Evolutionary conservation across 1,139 yeast species (phyloP).

Genomic region (Scheffersomyces lignicola): DNA sequence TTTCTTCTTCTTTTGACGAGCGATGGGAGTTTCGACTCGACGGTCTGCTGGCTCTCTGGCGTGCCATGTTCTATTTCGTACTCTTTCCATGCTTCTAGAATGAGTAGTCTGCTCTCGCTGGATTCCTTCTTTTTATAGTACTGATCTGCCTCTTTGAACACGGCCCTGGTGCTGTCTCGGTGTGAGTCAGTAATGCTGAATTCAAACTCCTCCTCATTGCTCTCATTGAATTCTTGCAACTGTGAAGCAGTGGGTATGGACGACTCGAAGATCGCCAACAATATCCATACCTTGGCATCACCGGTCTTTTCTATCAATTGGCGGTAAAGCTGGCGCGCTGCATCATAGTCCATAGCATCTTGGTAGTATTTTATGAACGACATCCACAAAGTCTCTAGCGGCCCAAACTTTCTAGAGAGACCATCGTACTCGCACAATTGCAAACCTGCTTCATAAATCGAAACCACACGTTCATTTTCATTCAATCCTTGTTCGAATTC

Average conservation of each 20-base stretch:
- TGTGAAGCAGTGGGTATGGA: constrained; percentile 62
- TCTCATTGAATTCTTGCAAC: constrained; percentile 35
- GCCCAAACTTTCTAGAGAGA: constrained; percentile 14
- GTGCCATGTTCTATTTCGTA: constrained; percentile 71
- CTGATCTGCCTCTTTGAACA: constrained; percentile 57
- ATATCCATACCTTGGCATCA: constrained; percentile 56
- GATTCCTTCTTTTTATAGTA: constrained; percentile 37
- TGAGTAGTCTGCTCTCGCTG: constrained; percentile 47
- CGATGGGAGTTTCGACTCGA: constrained; percentile 56
- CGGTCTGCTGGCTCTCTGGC: constrained; percentile 28
- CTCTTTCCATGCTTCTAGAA: constrained; percentile 63
- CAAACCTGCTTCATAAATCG: constrained; percentile 57
- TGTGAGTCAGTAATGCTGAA: constrained; percentile 56
- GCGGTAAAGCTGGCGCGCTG: constrained; percentile 56
- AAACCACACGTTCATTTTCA: constrained; percentile 69
- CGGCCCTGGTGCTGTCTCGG: constrained; percentile 47
- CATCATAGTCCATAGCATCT: constrained; percentile 56
- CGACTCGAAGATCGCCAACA: constrained; percentile 71
- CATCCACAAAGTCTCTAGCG: constrained; percentile 37
- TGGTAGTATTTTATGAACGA: constrained; percentile 59
- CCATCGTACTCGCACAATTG: constrained; percentile 16
- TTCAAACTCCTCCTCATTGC: constrained; percentile 50
- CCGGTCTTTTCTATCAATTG: constrained; percentile 35
- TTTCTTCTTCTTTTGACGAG: constrained; percentile 48
- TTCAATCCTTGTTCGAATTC: constrained; percentile 66